Base-by-base conservation (phyloP, 768 basidiomycete genomes). In the Termitomyces sp. region DNA sequence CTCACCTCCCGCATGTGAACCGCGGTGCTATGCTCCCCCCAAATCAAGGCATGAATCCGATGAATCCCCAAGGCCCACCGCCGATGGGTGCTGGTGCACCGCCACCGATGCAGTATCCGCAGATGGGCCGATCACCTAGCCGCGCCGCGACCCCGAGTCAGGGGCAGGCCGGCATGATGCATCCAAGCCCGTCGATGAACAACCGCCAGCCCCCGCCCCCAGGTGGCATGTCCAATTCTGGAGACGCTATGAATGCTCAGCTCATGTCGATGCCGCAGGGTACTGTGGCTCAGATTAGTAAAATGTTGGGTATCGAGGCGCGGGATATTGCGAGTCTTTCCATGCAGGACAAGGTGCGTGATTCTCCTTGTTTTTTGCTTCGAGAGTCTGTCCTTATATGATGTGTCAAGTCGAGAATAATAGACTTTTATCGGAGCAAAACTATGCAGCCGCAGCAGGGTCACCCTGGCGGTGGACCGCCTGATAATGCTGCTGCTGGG, bases 111-210 rank as follows among this genome's bases (percentile, higher is more conserved):
- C 70, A 66, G 9, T 82, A 77, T 60, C 75, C 73, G 43, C 78
- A 74, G 59, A 64, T 74, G 16, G 79, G 76, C 3, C 75, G 83
- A 50, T 81, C 87, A 6, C 82, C 83, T 5, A 88, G 87, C 66
- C 77, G 86, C 41, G 78, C 86, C 40, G 79, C 56, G 16, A 67
- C 64, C 20, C 66, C 66, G 3, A 57, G 64, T 40, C 64, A 65
- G 55, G 64, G 65, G 5, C 60, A 62, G 20, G 62, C 74, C 7
- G 70, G 66, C 36, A 76, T 81, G 68, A 72, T 79, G 56, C 80
- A 83, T 2, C 80, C 68, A 1, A 88, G 87, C 63, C 87, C 88
- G 5, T 84, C 83, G 5, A 43, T 88, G 62, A 69, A 76, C 5
- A 59, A 74, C 35, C 78, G 84, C 5, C 77, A 79, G 60, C 72